phyloP scores from a whole-genome alignment of 2,329 filamentous ascomycete species.

The Nigrospora oryzae region DNA sequence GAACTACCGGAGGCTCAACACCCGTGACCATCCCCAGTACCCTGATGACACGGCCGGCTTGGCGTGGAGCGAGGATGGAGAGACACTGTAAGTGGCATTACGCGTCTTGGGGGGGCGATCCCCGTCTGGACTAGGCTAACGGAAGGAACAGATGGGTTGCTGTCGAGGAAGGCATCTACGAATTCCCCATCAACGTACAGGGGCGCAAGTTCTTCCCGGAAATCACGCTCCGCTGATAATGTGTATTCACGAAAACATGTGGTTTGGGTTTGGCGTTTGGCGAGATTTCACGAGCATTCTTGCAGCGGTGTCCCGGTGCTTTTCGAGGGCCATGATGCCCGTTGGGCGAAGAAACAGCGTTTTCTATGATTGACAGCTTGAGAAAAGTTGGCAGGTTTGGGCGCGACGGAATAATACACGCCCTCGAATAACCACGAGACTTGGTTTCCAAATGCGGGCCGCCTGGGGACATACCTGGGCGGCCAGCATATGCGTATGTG shows the following conservation, averaged over 20 bases:
- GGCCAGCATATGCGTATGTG: no score
- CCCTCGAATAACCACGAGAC: no score
- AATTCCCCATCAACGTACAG: slow-evolving; percentile 58
- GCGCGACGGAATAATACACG: no score
- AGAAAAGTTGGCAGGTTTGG: no score
- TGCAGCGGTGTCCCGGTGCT: not conserved
- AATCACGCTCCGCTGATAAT: slow-evolving; percentile 39
- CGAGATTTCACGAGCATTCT: not conserved
- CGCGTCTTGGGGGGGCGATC: not conserved
- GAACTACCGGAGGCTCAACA: slow-evolving; percentile 16
- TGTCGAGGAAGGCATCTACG: slow-evolving; percentile 67
- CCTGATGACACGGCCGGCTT: slow-evolving; percentile 53
- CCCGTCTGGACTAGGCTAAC: not conserved
- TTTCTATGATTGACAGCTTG: no score
- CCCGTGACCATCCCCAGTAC: slow-evolving; percentile 32
- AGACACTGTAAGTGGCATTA: slow-evolving; percentile 40
- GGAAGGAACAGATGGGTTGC: slow-evolving; percentile 44
- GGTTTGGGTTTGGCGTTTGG: slow-evolving; percentile 1
- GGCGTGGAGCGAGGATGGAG: slow-evolving; percentile 54
- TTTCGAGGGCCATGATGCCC: not conserved
- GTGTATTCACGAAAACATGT: not conserved
- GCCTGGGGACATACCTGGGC: no score
- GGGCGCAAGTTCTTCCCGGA: slow-evolving; percentile 52
- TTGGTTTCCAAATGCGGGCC: no score
- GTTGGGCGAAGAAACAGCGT: no score